Evolutionary conservation across 2,329 filamentous ascomycete genomes (phyloP).

Genomic region (Colletotrichum chlorophyti): DNA sequence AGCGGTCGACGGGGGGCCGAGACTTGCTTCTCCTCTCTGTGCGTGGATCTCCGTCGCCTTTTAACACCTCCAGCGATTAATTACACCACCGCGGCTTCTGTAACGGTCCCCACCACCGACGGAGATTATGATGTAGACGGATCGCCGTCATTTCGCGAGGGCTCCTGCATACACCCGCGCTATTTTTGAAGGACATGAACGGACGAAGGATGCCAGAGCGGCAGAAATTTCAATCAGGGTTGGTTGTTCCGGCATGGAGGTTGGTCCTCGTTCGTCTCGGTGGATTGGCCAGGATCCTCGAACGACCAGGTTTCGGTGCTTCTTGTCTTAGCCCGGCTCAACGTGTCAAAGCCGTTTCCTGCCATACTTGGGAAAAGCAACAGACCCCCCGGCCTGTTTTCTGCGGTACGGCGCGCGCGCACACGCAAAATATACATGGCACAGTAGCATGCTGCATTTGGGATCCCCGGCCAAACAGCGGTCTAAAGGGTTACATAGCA

Average conservation of each 20-base stretch:
- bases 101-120: neutral
- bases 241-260: conserved; percentile 5
- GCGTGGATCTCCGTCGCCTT: neutral
- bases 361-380: conserved; percentile 17
- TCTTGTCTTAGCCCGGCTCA: conserved; percentile 2
- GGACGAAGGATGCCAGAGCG: conserved; percentile 27
- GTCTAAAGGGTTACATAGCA: conserved; percentile 23
- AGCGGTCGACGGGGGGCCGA: no score
- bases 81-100: conserved; percentile 2
- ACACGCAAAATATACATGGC: neutral
- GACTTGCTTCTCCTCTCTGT: no score
- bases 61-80: conserved; percentile 14
- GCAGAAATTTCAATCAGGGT: conserved; percentile 24
- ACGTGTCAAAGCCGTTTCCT: conserved; percentile 22
- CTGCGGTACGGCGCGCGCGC: conserved; percentile 3
- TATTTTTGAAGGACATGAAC: conserved; percentile 23
- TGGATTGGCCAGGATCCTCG: conserved; percentile 6
- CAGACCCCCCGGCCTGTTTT: conserved; percentile 3
- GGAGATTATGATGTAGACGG: neutral
- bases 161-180: conserved; percentile 17
- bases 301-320: conserved; percentile 2
- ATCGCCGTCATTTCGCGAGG: conserved; percentile 6
- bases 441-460: neutral
- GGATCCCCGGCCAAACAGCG: conserved; percentile 16
- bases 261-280: neutral